Evolutionary conservation across 257 asterid genomes (phyloP).

Genomic region (Solanum boliviense): DNA sequence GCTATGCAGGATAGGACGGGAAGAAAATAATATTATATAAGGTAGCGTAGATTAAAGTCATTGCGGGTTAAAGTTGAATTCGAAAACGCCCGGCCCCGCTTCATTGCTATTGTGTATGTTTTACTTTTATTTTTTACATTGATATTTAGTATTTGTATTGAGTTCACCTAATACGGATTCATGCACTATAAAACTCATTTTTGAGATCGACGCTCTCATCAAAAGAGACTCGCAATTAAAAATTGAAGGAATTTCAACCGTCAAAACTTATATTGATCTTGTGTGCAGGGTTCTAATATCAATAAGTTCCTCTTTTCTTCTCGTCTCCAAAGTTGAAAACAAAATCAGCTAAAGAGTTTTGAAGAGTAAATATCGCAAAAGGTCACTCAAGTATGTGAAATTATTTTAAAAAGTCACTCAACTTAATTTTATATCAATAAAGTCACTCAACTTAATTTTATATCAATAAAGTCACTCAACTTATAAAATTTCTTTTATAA

Average conservation of each 20-base stretch:
- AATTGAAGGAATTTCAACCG: too few species aligned
- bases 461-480: too few species aligned
- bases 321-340: background rate
- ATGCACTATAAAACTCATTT: too few species aligned
- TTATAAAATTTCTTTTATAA: too few species aligned
- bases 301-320: background rate
- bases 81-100: accelerated
- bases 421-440: too few species aligned
- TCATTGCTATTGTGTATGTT: too few species aligned
- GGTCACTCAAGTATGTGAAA: too few species aligned
- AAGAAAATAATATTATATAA: background rate
- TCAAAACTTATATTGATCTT: background rate
- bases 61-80: background rate
- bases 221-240: accelerated
- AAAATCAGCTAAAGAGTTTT: background rate
- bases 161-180: background rate
- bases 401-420: too few species aligned
- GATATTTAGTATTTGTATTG: background rate
- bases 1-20: background rate
- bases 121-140: too few species aligned
- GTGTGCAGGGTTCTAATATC: background rate
- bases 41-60: background rate
- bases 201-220: accelerated
- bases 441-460: too few species aligned
- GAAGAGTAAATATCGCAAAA: background rate